Evolutionary conservation across 441 rosid species (phyloP), one percentile per base, ranked within the genome.

Genomic region (Gossypium schwendimanii): DNA sequence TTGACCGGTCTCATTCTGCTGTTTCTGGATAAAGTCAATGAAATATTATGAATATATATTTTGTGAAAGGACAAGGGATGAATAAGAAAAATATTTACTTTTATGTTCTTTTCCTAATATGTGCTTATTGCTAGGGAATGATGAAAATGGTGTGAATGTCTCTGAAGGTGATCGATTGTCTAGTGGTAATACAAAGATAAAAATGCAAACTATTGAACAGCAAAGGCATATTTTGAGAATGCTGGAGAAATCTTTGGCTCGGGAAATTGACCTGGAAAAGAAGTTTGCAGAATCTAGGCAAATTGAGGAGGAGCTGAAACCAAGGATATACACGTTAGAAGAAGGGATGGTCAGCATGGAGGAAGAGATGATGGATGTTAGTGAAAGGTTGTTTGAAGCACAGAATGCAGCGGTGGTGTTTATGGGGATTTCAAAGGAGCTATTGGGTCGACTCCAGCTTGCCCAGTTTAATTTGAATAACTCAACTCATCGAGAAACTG

Each of bases 221-320:
- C 93, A 89, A 70, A 88, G 89, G 64, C 84, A 88, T 49, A 77
- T 87, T 79, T 81, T 95, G 81, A 90, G 92, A 84, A 89, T 93
- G 95, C 87, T 95, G 50, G 99, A 91, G 84, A 88, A 88, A 77
- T 90, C 98, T 71, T 81, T 95, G 87, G 97, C 96, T 5, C 89
- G 89, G 78, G 99, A 95, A 83, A 81, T 95, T 82, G 97, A 93
- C 74, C 83, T 90, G 66, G 97, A 95, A 77, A 88, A 89, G 85
- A 93, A 89, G 78, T 76, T 93, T 69, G 77, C 76, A 14, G 97
- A 93, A 65, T 85, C 94, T 33, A 87, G 85, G 79, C 86, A 84
- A 69, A 63, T 54, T 11, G 94, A 88, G 64, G 88, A 86, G 71
- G 87, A 81, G 72, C 82, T 91, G 75, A 85, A 76, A 71, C 55